Evolutionary conservation across 345 rosid species (phyloP).

Genomic region (Rhizophora apiculata): DNA sequence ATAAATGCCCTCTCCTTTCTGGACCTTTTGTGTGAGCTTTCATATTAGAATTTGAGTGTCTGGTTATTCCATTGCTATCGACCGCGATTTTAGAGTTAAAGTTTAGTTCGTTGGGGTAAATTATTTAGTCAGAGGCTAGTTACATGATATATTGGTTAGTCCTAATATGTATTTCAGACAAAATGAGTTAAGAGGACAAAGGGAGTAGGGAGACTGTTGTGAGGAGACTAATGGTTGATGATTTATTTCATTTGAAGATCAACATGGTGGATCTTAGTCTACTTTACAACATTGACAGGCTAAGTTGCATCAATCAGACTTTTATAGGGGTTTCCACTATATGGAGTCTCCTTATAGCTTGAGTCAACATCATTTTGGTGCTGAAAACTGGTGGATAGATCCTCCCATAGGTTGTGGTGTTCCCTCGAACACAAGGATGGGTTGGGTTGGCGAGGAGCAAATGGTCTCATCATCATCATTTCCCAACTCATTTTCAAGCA

Average conservation of each 20-base stretch:
- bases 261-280: conserved; percentile 1
- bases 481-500: conserved; percentile 13
- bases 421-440: conserved; percentile 9
- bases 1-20: too few species aligned
- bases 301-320: conserved; percentile 23
- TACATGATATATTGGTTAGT: too few species aligned
- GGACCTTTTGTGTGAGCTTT: too few species aligned
- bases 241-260: neutral
- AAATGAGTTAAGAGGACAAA: too few species aligned
- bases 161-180: too few species aligned
- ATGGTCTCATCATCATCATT: conserved; percentile 23
- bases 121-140: too few species aligned
- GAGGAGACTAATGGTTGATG: neutral
- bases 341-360: neutral
- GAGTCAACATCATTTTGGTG: conserved; percentile 2
- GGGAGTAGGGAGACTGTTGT: too few species aligned
- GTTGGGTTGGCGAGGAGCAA: conserved; percentile 38
- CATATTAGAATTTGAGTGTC: too few species aligned
- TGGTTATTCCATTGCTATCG: too few species aligned
- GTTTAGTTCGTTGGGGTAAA: too few species aligned
- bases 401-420: conserved; percentile 2
- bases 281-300: neutral
- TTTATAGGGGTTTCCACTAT: neutral
- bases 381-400: neutral
- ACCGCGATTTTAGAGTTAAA: too few species aligned